phyloP scores from a whole-genome alignment of 169 alveolate genomes.

The Plasmodium ovale region DNA sequence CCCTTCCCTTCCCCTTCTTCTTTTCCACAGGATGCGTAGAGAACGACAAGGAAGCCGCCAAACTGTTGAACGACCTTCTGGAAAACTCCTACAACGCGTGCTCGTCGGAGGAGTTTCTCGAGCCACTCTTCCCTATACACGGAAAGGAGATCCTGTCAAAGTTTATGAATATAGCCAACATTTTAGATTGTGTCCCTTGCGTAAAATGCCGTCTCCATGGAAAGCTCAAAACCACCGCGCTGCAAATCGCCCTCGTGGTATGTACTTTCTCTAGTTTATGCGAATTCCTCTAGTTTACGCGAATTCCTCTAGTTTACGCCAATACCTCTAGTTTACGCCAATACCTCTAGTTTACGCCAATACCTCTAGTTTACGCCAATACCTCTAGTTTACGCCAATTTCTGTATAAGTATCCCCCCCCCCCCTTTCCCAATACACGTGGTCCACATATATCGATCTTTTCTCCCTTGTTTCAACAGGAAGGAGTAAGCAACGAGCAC shows the following conservation, averaged over 20 bases:
- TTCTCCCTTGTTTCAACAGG: slow-evolving; percentile 14
- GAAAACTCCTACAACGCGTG: slow-evolving; percentile 34
- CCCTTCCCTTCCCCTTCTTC: background rate
- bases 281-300: too few species aligned
- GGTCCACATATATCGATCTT: background rate
- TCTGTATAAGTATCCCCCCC: too few species aligned
- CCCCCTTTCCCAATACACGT: too few species aligned
- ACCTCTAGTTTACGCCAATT: too few species aligned
- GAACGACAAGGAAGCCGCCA: slow-evolving; percentile 39
- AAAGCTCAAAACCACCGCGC: slow-evolving; percentile 91
- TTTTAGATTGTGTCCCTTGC: slow-evolving; percentile 90
- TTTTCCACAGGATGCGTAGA: slow-evolving; percentile 14
- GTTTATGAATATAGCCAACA: slow-evolving; percentile 48
- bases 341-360: too few species aligned
- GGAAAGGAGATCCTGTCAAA: slow-evolving; percentile 69
- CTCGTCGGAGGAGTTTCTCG: slow-evolving; percentile 36
- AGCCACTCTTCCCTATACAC: slow-evolving; percentile 45
- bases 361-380: too few species aligned
- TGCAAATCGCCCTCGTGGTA: slow-evolving; percentile 90
- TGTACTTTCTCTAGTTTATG: too few species aligned
- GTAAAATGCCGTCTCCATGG: slow-evolving; percentile 94
- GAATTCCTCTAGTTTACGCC: too few species aligned
- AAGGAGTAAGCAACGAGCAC: slow-evolving; percentile 58
- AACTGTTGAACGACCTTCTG: slow-evolving; percentile 25
- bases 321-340: too few species aligned